A percentile compares a stretch with the other conserved stretches of the same genome.
phyloP scores from a whole-genome alignment of 768 basidiomycete species.

The Udeniomyces megalosporus region DNA sequence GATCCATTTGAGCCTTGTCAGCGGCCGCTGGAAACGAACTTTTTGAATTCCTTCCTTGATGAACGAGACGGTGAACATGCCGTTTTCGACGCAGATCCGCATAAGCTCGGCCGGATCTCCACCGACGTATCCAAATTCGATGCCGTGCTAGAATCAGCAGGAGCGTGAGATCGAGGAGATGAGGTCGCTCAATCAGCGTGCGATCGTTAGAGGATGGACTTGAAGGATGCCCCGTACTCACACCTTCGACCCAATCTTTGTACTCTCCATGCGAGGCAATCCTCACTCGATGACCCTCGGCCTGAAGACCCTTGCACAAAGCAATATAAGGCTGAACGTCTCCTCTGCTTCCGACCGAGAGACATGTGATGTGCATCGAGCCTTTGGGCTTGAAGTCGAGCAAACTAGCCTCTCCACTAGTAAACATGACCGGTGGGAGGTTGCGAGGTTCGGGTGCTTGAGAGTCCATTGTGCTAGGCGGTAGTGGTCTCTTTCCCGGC shows the following conservation, averaged over 20 bases:
- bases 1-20: too few relatives aligned
- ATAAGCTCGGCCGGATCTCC: slow-evolving; percentile 85
- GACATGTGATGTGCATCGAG: slow-evolving; percentile 72
- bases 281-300: slow-evolving; percentile 67
- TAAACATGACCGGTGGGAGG: slow-evolving; percentile 85
- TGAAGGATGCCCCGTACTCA: slow-evolving; percentile 32
- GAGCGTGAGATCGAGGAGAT: too few relatives aligned
- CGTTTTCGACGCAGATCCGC: slow-evolving; percentile 84
- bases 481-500: not conserved
- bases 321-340: slow-evolving; percentile 96
- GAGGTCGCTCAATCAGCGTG: too few relatives aligned
- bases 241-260: slow-evolving; percentile 83
- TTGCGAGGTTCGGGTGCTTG: slow-evolving; percentile 29
- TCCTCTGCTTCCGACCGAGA: slow-evolving; percentile 90
- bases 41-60: slow-evolving; percentile 76
- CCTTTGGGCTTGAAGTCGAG: slow-evolving; percentile 85
- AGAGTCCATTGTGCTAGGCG: slow-evolving; percentile 2
- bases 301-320: slow-evolving; percentile 54
- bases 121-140: slow-evolving; percentile 84
- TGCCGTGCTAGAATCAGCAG: slow-evolving; percentile 56
- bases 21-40: slow-evolving; percentile 33
- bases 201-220: not conserved
- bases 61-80: slow-evolving; percentile 90
- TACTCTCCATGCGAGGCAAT: slow-evolving; percentile 96
- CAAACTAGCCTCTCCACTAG: slow-evolving; percentile 87